A percentile compares a stretch with the other conserved stretches of the same genome.
These are phyloP conservation scores for Cryptococcus sp. DNA, from an alignment of 1,284 basidiomycete species.

Conservation along the genomic window DNA sequence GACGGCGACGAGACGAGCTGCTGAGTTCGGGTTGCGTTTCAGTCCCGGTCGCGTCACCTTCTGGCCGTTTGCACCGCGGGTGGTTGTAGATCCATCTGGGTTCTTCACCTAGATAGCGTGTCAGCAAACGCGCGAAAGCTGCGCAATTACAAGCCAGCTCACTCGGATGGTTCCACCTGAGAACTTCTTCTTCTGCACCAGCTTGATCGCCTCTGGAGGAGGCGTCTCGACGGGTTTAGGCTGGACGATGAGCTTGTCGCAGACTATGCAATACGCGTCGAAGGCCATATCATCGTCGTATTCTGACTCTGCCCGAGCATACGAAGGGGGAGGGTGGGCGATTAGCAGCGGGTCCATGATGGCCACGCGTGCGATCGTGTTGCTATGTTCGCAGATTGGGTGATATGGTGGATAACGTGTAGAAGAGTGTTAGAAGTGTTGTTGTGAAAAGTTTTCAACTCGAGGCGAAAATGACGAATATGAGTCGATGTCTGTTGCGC, in stretches of 20 bases:
- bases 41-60: constrained; percentile 40
- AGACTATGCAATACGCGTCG: constrained; percentile 47
- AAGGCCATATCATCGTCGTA: constrained; percentile 26
- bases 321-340: constrained; percentile 15
- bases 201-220: constrained; percentile 11
- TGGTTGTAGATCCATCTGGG: constrained; percentile 47
- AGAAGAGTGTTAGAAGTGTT: background rate
- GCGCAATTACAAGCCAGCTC: constrained; percentile 15
- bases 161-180: constrained; percentile 45
- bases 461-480: no score
- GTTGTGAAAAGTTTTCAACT: background rate
- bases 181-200: constrained; percentile 29
- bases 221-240: constrained; percentile 18
- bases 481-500: no score
- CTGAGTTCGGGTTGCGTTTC: constrained; percentile 32
- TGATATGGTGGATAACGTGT: background rate
- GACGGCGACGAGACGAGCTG: constrained; percentile 27
- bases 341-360: constrained; percentile 19
- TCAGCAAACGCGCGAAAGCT: background rate
- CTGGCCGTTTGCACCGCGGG: constrained; percentile 42
- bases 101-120: constrained; percentile 37
- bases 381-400: background rate
- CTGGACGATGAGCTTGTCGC: constrained; percentile 40
- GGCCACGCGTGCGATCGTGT: background rate
- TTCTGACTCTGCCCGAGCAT: background rate